These are phyloP conservation scores for Kwoniella newhampshirensis DNA, from an alignment of 768 basidiomycete genomes.

Conservation along the genomic window DNA sequence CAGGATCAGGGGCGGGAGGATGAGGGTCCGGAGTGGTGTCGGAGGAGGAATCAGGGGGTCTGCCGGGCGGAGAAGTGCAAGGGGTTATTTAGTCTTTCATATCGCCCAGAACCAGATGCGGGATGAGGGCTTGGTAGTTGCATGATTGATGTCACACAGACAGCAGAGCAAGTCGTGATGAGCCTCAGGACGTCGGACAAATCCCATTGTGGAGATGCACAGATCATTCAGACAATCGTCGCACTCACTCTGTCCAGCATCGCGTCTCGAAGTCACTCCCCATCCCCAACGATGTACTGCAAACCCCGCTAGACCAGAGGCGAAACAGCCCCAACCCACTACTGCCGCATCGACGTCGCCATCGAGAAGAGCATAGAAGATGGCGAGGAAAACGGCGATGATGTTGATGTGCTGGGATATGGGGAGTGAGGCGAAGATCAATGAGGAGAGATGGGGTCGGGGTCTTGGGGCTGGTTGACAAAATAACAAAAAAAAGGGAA, in stretches of 20 bases:
- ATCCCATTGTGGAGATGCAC: no score
- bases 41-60: conserved; percentile 28
- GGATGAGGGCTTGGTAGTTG: no score
- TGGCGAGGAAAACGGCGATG: conserved; percentile 75
- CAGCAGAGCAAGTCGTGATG: no score
- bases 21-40: conserved; percentile 37
- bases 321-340: conserved; percentile 34
- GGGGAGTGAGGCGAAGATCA: conserved; percentile 53
- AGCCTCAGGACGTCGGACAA: no score
- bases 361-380: conserved; percentile 58
- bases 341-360: conserved; percentile 15
- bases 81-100: no score
- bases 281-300: conserved; percentile 30
- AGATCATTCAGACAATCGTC: no score
- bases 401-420: conserved; percentile 81
- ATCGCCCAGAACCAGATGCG: not conserved
- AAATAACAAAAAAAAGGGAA: not conserved
- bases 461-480: conserved; percentile 29
- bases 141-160: no score
- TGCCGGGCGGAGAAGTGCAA: no score
- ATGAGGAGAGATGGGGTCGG: conserved; percentile 17
- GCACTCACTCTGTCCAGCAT: no score
- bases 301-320: conserved; percentile 19
- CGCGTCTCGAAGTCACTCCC: conserved; percentile 15
- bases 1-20: conserved; percentile 83